Percentiles rank a stretch among this genome's conserved stretches.
Conservation (phyloP, 257 asterid genomes). For the Jasminum sambac region DNA sequence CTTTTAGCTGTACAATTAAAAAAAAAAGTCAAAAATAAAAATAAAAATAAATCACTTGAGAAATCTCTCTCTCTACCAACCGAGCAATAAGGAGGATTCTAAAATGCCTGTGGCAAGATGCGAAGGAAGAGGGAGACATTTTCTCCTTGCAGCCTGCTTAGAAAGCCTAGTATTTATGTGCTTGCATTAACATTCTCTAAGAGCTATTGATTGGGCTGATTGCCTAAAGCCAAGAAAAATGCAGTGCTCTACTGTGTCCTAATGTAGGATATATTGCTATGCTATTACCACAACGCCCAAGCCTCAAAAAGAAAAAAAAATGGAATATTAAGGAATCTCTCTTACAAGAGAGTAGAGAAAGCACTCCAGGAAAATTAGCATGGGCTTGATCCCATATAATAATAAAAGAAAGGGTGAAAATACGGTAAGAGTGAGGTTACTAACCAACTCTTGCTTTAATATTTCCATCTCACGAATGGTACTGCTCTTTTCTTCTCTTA, state of each 20-base stretch:
- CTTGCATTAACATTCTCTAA: not conserved
- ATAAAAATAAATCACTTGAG: too few relatives aligned
- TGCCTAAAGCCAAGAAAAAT: not conserved
- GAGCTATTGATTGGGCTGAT: not conserved
- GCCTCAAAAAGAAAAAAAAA: not conserved
- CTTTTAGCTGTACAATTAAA: too few relatives aligned
- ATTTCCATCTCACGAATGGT: constrained; percentile 33
- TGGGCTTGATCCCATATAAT: not conserved
- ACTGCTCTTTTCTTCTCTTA: constrained; percentile 36
- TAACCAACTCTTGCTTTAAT: constrained; percentile 42
- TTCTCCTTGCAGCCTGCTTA: too few relatives aligned
- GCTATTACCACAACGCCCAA: not conserved
- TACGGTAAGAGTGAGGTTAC: constrained; percentile 8
- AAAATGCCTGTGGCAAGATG: too few relatives aligned
- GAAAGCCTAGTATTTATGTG: too few relatives aligned
- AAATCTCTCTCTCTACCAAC: too few relatives aligned
- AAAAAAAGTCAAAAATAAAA: too few relatives aligned
- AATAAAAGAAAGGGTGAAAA: not conserved
- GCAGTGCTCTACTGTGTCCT: not conserved
- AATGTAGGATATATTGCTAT: not conserved
- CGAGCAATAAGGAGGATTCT: too few relatives aligned
- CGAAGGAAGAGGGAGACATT: too few relatives aligned
- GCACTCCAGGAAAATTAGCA: not conserved
- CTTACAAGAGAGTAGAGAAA: not conserved
- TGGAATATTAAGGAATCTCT: not conserved